Base-by-base conservation (phyloP, 2,329 filamentous ascomycete genomes). In the Cytospora chrysosperma region DNA sequence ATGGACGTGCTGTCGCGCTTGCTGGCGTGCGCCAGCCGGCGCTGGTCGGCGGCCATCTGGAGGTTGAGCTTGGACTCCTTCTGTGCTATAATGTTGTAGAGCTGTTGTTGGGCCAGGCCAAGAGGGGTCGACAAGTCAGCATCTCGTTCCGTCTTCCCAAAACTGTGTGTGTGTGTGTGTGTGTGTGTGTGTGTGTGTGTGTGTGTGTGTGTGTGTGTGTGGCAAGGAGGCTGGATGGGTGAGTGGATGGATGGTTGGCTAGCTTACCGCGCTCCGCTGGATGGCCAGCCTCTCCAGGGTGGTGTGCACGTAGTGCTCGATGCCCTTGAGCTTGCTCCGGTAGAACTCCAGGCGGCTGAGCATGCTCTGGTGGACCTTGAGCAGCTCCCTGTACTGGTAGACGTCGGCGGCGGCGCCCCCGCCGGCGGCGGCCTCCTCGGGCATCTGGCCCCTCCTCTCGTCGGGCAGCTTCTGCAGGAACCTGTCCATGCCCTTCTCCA, bases 11-110 rank as follows among this genome's bases (percentile, higher is more conserved):
- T 85, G 72, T 87, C 85, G 15, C 85, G 79, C 72, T 87, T 87
- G 69, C 83, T 83, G 17, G 83, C 82, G 69, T 87, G 82, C 3
- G 84, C 84, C 61, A 87, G 79, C 28, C 83, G 78, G 21, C 84
- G 79, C 72, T 87, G 85, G 68, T 86, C 83, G 65, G 81, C 82
- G 9, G 85, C 84, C 73, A 86, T 88, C 71, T 87, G 80, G 56
- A 88, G 81, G 68, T 86, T 87, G 62, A 88, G 79, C 65, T 86
- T 84, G 6, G 84, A 85, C 71, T 88, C 86, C 59, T 85, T 84
- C 74, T 88, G 85, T 4, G 85, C 84, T 71, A 88, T 87, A 72
- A 88, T 85, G 72, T 88, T 88, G 73, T 88, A 88, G 9, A 88
- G 75, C 85, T 87, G 62, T 8, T 30, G 17, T 49, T 59, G 37